Conservation (phyloP, 257 asterid species). For the Linaria vulgaris region DNA sequence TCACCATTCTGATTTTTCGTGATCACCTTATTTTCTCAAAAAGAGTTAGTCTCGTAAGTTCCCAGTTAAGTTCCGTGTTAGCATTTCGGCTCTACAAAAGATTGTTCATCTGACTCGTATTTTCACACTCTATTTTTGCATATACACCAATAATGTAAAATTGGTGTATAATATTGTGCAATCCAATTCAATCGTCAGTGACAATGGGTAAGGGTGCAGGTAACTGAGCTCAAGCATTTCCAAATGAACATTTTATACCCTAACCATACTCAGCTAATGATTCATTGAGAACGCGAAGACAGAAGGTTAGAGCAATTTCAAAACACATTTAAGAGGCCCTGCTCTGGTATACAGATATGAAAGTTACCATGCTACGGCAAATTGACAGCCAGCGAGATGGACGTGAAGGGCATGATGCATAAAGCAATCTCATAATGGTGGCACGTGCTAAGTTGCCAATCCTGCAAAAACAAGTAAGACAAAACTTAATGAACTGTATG, state of each 20-base stretch:
- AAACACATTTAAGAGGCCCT: slow-evolving; percentile 19
- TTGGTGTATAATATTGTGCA: neutral
- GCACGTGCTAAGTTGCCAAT: slow-evolving; percentile 84
- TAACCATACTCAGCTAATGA: too few relatives aligned
- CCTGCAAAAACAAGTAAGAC: slow-evolving; percentile 44
- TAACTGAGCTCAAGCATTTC: neutral
- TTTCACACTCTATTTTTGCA: too few relatives aligned
- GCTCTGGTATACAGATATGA: slow-evolving; percentile 19
- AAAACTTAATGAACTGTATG: neutral
- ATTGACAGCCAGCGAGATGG: slow-evolving; percentile 95
- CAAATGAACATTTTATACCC: too few relatives aligned
- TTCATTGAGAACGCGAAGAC: neutral
- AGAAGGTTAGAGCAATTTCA: slow-evolving; percentile 19
- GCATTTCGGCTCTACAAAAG: too few relatives aligned
- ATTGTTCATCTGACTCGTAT: too few relatives aligned
- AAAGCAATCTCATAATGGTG: slow-evolving; percentile 81
- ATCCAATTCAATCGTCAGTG: slow-evolving; percentile 6
- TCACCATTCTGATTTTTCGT: too few relatives aligned
- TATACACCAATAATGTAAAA: too few relatives aligned
- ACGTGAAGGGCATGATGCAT: slow-evolving; percentile 82
- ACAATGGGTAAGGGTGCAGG: neutral
- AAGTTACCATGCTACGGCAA: slow-evolving; percentile 80
- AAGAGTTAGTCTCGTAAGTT: too few relatives aligned
- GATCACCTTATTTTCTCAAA: too few relatives aligned
- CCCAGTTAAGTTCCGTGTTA: too few relatives aligned